Evolutionary conservation across 2,329 filamentous ascomycete genomes (phyloP).

Genomic region (Tolypocladium endophyticum): DNA sequence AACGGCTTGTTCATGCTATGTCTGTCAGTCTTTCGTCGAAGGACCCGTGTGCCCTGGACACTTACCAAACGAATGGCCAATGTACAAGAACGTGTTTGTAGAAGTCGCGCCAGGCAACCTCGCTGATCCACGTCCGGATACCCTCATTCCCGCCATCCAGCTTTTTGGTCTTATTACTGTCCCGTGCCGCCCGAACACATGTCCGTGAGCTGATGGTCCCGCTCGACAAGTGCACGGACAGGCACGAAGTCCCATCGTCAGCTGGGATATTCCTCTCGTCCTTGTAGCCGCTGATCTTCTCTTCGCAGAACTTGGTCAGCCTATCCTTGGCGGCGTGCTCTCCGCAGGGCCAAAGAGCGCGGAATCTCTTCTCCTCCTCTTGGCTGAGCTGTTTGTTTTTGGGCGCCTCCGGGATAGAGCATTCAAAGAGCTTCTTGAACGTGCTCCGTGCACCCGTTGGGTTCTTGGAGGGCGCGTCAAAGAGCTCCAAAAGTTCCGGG

Average conservation of each 20-base stretch:
- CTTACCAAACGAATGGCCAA: slow-evolving; percentile 73
- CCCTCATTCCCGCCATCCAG: slow-evolving; percentile 58
- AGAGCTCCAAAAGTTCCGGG: slow-evolving; percentile 52
- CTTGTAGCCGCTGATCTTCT: slow-evolving; percentile 52
- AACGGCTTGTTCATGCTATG: slow-evolving; percentile 47
- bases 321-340: slow-evolving; percentile 60
- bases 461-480: slow-evolving; percentile 34
- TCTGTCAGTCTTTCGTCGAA: neutral
- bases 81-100: slow-evolving; percentile 77
- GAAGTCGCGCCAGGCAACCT: slow-evolving; percentile 80
- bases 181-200: slow-evolving; percentile 51
- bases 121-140: slow-evolving; percentile 65
- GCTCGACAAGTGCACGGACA: slow-evolving; percentile 64
- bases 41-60: neutral
- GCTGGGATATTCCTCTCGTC: slow-evolving; percentile 56
- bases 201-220: slow-evolving; percentile 60
- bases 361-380: slow-evolving; percentile 48
- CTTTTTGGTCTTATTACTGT: slow-evolving; percentile 51
- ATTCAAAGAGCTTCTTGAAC: slow-evolving; percentile 48
- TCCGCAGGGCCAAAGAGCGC: slow-evolving; percentile 60
- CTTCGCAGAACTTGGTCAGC: slow-evolving; percentile 56
- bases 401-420: slow-evolving; percentile 50
- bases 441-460: slow-evolving; percentile 23
- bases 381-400: slow-evolving; percentile 48
- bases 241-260: slow-evolving; percentile 49